A percentile compares a stretch with the other conserved stretches of the same genome.
Evolutionary conservation across 192 early-diverging fungal genomes (phyloP).

Genomic region (Backusella circina): DNA sequence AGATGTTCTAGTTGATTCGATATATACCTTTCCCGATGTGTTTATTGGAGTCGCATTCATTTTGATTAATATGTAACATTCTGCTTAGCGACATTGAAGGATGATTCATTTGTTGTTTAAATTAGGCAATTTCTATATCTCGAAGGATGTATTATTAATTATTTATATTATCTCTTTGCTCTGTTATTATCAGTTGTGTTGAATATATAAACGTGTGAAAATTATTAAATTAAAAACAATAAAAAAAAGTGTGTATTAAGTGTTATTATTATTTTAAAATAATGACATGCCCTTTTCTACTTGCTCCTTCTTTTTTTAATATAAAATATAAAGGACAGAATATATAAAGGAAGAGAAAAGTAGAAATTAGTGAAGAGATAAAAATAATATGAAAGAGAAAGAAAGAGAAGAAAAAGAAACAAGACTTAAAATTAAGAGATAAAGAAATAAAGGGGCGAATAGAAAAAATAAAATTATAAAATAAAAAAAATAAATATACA

Average conservation of each 20-base stretch:
- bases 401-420: not conserved
- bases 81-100: not conserved
- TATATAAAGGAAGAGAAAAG: not conserved
- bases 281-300: not conserved
- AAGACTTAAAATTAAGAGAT: not conserved
- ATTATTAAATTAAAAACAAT: not conserved
- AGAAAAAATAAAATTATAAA: slow-evolving; percentile 1
- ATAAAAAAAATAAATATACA: slow-evolving; percentile 1
- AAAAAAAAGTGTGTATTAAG: not conserved
- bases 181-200: not conserved
- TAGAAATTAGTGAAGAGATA: not conserved
- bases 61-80: not conserved
- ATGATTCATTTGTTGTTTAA: not conserved
- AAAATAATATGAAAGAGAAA: not conserved
- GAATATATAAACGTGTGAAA: not conserved
- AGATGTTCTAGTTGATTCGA: not conserved
- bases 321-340: not conserved
- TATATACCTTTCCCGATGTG: not conserved
- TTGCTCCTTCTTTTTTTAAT: not conserved
- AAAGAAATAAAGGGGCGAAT: slow-evolving; percentile 1
- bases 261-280: not conserved
- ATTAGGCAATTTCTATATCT: not conserved
- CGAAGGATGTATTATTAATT: not conserved
- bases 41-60: not conserved
- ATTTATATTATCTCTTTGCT: not conserved